Conservation (phyloP, 768 basidiomycete genomes). For the Boletus huronensis region DNA sequence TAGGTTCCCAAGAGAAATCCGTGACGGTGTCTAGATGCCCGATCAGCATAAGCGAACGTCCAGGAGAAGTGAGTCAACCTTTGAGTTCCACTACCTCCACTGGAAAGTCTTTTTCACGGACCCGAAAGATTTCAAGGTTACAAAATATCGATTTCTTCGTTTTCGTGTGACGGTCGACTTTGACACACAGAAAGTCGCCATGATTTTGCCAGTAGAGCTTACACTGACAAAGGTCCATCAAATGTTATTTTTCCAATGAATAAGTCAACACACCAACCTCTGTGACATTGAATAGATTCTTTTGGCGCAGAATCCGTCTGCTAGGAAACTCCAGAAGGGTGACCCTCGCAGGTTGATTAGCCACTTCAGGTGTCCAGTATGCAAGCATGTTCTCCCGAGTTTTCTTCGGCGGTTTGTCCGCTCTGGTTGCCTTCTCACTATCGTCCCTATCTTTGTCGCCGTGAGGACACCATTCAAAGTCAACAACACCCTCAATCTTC, state of each 20-base stretch:
- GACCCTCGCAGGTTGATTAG: slow-evolving; percentile 94
- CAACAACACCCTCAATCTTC: slow-evolving; percentile 95
- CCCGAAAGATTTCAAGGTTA: slow-evolving; percentile 96
- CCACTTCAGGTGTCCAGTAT: slow-evolving; percentile 97
- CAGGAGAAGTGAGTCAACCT: slow-evolving; percentile 44
- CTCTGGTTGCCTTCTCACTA: slow-evolving; percentile 39
- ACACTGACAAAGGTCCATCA: slow-evolving; percentile 52
- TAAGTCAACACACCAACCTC: slow-evolving; percentile 57
- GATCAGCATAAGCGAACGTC: slow-evolving; percentile 6
- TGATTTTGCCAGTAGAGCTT: slow-evolving; percentile 98
- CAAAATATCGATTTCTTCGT: slow-evolving; percentile 98
- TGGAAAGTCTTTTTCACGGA: slow-evolving; percentile 95
- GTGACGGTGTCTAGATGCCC: slow-evolving; percentile 73
- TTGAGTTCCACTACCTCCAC: slow-evolving; percentile 98
- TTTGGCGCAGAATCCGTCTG: slow-evolving; percentile 79
- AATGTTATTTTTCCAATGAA: neutral
- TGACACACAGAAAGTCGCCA: slow-evolving; percentile 97
- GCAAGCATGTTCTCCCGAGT: slow-evolving; percentile 87
- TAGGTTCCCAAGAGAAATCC: slow-evolving; percentile 99
- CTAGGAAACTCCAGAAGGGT: slow-evolving; percentile 89
- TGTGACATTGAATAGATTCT: slow-evolving; percentile 96
- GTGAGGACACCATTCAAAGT: slow-evolving; percentile 98
- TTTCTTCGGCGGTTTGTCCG: slow-evolving; percentile 56
- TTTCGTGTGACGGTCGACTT: slow-evolving; percentile 98
- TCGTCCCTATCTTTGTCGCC: slow-evolving; percentile 87